Percentiles rank a stretch among this genome's conserved stretches.
Evolutionary conservation across 306 rosid genomes (phyloP).

Genomic region (Cicer pinnatifidum): DNA sequence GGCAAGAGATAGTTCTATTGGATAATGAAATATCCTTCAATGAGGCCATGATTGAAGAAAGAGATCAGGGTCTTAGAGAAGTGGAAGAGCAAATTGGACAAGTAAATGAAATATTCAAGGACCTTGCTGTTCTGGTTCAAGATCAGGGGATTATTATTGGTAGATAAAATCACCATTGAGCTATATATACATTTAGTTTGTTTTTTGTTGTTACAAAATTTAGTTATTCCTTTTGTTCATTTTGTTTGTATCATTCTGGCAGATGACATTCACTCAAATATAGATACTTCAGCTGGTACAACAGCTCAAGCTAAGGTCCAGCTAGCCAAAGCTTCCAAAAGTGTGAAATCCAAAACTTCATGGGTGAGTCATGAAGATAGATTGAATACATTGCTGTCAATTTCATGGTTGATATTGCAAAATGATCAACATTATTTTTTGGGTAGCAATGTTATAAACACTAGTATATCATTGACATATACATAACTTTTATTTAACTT

Average conservation of each 20-base stretch:
- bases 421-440: constrained; percentile 12
- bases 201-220: constrained; percentile 32
- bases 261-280: constrained; percentile 76
- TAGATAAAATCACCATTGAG: constrained; percentile 40
- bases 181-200: constrained; percentile 22
- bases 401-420: constrained; percentile 15
- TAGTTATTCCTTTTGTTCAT: constrained; percentile 26
- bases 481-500: constrained; percentile 21
- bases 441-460: constrained; percentile 8
- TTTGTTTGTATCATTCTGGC: constrained; percentile 35
- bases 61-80: constrained; percentile 78
- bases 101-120: constrained; percentile 77
- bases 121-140: constrained; percentile 87
- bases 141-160: constrained; percentile 82
- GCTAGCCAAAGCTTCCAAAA: constrained; percentile 69
- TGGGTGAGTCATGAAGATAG: constrained; percentile 56
- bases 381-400: neutral
- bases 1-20: constrained; percentile 66
- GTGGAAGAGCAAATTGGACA: constrained; percentile 76
- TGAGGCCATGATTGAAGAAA: constrained; percentile 85
- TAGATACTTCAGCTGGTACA: constrained; percentile 65
- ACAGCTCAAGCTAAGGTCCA: constrained; percentile 62
- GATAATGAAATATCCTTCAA: constrained; percentile 78
- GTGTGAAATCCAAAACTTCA: constrained; percentile 60
- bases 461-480: constrained; percentile 11